Conservation (phyloP, 768 basidiomycete genomes). For the Lentinula aciculospora region DNA sequence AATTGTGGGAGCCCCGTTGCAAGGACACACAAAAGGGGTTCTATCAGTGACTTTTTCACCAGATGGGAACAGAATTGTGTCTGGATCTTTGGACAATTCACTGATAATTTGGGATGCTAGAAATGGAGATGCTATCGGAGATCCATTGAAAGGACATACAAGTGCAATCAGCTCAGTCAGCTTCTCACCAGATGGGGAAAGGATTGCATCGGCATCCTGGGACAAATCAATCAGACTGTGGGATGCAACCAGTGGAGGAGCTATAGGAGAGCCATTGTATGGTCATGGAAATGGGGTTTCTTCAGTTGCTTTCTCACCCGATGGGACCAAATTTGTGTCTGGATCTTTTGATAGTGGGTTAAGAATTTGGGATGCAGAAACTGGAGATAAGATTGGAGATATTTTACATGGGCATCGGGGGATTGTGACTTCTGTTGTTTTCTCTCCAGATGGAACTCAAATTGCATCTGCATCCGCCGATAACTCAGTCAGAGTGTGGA, state of each 20-base stretch:
- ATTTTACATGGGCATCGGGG: background rate
- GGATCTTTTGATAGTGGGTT: background rate
- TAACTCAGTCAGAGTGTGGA: background rate
- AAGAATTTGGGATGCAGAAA: background rate
- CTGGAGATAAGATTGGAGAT: background rate
- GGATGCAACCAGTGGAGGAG: background rate
- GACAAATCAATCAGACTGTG: background rate
- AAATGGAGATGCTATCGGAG: constrained; percentile 22
- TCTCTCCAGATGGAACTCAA: background rate
- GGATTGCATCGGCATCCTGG: background rate
- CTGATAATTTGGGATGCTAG: constrained; percentile 15
- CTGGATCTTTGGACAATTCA: background rate
- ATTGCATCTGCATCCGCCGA: constrained; percentile 1
- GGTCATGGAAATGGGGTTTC: background rate
- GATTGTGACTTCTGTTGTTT: background rate
- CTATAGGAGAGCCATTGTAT: background rate
- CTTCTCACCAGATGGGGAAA: background rate
- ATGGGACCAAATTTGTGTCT: background rate
- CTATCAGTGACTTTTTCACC: background rate
- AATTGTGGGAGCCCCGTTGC: background rate
- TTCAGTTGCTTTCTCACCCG: background rate
- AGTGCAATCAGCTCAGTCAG: background rate
- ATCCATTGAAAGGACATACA: constrained; percentile 7
- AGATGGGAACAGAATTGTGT: background rate
- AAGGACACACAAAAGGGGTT: background rate